Evolutionary conservation across 2,329 filamentous ascomycete genomes (phyloP).

Genomic region (Botrytis elliptica): DNA sequence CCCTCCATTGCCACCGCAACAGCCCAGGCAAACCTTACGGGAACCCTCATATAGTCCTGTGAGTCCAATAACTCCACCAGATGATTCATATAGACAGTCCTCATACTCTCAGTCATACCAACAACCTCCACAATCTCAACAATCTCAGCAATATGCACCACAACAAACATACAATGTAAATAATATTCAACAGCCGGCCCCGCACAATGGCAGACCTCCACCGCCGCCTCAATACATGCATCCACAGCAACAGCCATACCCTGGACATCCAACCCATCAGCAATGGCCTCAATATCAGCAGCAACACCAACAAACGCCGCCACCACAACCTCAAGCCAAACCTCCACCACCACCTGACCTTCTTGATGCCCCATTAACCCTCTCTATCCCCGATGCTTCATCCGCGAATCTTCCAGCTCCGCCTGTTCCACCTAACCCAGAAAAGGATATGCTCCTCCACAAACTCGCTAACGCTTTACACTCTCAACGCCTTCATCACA

Average conservation of each 20-base stretch:
- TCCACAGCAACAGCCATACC: constrained; percentile 30
- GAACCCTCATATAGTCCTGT: constrained; percentile 34
- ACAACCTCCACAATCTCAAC: constrained; percentile 25
- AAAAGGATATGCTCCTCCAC: constrained; percentile 82
- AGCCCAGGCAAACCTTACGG: constrained; percentile 29
- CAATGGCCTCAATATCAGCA: constrained; percentile 36
- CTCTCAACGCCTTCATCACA: constrained; percentile 65
- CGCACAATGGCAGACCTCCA: constrained; percentile 26
- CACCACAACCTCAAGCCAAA: constrained; percentile 40
- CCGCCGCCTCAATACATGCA: constrained; percentile 29
- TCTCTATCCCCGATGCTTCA: constrained; percentile 47
- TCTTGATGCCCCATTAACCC: constrained; percentile 51
- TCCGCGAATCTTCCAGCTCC: constrained; percentile 61
- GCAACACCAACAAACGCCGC: constrained; percentile 34
- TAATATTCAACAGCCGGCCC: constrained; percentile 23
- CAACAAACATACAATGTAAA: constrained; percentile 21
- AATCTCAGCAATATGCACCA: constrained; percentile 22
- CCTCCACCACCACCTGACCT: constrained; percentile 49
- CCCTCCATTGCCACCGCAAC: constrained; percentile 37
- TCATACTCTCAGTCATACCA: constrained; percentile 31
- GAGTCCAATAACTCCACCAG: constrained; percentile 33
- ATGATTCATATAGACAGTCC: constrained; percentile 28
- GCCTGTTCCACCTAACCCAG: constrained; percentile 90
- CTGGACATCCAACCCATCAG: constrained; percentile 25
- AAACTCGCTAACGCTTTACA: constrained; percentile 72